These are phyloP conservation scores for Pseudotulostoma volvatum DNA, from an alignment of 495 filamentous ascomycete species.

Conservation along the genomic window DNA sequence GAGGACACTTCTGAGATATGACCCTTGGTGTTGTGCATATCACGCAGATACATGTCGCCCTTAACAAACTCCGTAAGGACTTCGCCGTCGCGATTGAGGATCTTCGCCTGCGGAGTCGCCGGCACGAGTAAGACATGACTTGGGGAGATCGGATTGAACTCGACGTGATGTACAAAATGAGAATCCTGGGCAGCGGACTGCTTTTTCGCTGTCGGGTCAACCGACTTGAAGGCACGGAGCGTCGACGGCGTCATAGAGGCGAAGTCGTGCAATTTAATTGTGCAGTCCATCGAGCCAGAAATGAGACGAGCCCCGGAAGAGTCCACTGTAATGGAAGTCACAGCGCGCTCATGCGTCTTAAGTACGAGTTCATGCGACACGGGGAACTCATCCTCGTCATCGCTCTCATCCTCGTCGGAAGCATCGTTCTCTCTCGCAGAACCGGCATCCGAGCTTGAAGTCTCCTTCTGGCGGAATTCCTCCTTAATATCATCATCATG, in stretches of 20 bases:
- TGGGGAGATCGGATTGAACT: slow-evolving; percentile 73
- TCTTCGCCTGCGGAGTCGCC: slow-evolving; percentile 74
- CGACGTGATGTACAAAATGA: slow-evolving; percentile 69
- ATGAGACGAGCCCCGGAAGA: slow-evolving; percentile 71
- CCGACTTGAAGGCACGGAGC: slow-evolving; percentile 75
- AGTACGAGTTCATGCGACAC: slow-evolving; percentile 84
- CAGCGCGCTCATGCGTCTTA: slow-evolving; percentile 78
- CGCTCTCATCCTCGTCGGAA: slow-evolving; percentile 35
- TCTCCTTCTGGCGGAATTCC: slow-evolving; percentile 9
- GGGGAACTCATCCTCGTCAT: slow-evolving; percentile 78
- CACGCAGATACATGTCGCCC: slow-evolving; percentile 93
- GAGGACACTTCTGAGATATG: slow-evolving; percentile 80
- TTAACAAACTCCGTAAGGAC: slow-evolving; percentile 75
- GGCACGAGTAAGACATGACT: slow-evolving; percentile 71
- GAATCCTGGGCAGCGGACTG: slow-evolving; percentile 57
- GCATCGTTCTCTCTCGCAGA: slow-evolving; percentile 33
- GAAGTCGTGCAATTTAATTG: slow-evolving; percentile 86
- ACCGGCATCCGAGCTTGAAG: slow-evolving; percentile 17
- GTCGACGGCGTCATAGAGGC: slow-evolving; percentile 90
- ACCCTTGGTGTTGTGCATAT: slow-evolving; percentile 93
- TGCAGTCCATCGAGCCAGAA: slow-evolving; percentile 80
- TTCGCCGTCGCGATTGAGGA: slow-evolving; percentile 79
- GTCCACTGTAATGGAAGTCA: slow-evolving; percentile 73
- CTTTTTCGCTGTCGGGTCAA: slow-evolving; percentile 73
- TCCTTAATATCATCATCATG: slow-evolving; percentile 7